Evolutionary conservation across 1,284 basidiomycete species (phyloP), one percentile per base, ranked within the genome.

Genomic region (Tilletia walkeri): DNA sequence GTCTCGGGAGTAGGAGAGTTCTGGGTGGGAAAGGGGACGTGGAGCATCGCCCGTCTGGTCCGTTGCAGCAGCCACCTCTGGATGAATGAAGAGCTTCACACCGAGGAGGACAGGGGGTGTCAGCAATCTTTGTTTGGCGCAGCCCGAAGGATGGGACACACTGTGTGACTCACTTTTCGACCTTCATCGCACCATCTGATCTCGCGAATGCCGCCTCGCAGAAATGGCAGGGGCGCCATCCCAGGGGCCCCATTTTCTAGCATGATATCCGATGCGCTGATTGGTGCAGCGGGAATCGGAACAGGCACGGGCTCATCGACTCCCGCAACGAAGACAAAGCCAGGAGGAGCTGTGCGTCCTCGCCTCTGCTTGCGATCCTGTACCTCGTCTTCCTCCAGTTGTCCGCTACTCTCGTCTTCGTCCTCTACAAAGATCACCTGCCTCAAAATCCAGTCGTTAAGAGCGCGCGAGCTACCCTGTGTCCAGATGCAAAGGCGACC

Each of bases 401-500:
- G 41, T 45, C 41, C 41, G 41, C 41, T 45, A 7, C 41, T 39
- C 30, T 38, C 16, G 9, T 41, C 34, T 16, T 63, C 59, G 39
- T 63, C 59, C 4, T 63, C 59, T 4, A 63, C 59, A 38, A 63
- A 41, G 59, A 63, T 14, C 36, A 63, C 39, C 36, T 63, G 59
- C 16, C 59, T 10, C 34, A 63, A 38, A 6, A 6, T 39, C 59
- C 59, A 63, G 59, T 63, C 59, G 6, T 63, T 63, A 38, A 63
- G 59, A 24, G 59, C 59, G 34, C 30, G 18, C 30, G 59, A 63
- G 36, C 30, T 18, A 5, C 59, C 14, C 36, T 39, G 59, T 1
- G 59, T 63, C 59, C 59, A 63, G 59, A 63, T 63, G 59, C 59
- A 63, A n/a, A 63, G 36, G 16, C 59, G 30, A 34, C 59, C 59